phyloP scores from a whole-genome alignment of 148 eudicot species.

The Camellia lanceoleosa region DNA sequence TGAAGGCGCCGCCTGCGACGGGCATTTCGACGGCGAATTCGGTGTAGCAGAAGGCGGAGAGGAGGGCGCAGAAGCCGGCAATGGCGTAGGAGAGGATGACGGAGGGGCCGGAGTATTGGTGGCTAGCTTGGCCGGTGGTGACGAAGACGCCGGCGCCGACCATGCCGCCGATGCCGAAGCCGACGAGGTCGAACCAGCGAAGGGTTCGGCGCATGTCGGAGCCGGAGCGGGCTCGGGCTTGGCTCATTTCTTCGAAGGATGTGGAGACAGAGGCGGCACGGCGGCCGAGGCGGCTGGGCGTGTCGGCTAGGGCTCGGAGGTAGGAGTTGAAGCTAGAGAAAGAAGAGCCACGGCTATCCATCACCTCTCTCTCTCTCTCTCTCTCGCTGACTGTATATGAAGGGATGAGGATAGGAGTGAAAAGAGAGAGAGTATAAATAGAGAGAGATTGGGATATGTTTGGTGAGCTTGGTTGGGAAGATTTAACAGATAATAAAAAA shows the following conservation, averaged over 20 bases:
- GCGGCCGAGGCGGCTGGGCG: conserved; percentile 53
- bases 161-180: conserved; percentile 87
- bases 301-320: conserved; percentile 54
- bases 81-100: conserved; percentile 85
- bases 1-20: conserved; percentile 95
- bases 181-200: conserved; percentile 75
- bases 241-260: conserved; percentile 53
- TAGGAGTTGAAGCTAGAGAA: conserved; percentile 61
- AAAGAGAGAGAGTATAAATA: too few relatives aligned
- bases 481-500: too few relatives aligned
- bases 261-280: conserved; percentile 66
- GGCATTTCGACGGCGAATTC: conserved; percentile 97
- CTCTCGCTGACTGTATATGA: background rate
- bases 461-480: too few relatives aligned
- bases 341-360: conserved; percentile 39
- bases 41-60: conserved; percentile 92
- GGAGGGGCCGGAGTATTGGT: conserved; percentile 65
- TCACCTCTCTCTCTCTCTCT: conserved; percentile 13
- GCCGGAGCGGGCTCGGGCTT: conserved; percentile 53
- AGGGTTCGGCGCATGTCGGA: conserved; percentile 46
- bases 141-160: conserved; percentile 95
- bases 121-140: conserved; percentile 72
- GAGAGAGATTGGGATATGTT: too few relatives aligned
- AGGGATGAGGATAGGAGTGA: background rate
- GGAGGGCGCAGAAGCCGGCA: conserved; percentile 87